Evolutionary conservation across 805 yeast species (phyloP), one percentile per base, ranked within the genome.

Genomic region (Saitoella complicata): DNA sequence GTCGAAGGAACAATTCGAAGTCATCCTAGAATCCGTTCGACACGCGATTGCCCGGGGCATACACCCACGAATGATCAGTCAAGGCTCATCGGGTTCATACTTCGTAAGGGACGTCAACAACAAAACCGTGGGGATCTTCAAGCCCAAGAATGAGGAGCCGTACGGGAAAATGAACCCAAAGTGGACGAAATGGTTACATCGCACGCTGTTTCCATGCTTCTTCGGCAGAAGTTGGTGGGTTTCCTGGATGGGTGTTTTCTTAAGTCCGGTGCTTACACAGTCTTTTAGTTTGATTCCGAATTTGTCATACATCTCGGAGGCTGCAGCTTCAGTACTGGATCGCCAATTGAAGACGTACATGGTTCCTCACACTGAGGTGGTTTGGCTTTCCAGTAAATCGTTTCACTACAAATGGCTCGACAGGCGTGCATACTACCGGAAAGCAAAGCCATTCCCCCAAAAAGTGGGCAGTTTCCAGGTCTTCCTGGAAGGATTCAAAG

Each of bases 91-190:
- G 0, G 87, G 87, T 1, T 73, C 80, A 44, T 79, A 79, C 55
- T 80, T 79, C 55, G 64, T 78, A 1, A 67, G 62, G 47, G 61
- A 64, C 40, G 48, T 62, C 1, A 32, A 49, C 1, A 58, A 60
- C 33, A 52, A 60, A 38, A 67, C 67, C 8, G 68, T 68, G 10
- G 86, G 78, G 0, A 76, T 80, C 1, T 80, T 80, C 64, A 80
- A 80, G 56, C 87, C 87, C 4, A 78, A 78, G 55, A 85, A 79
- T 58, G 87, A 80, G 57, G 86, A 80, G 52, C 87, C 86, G 0
- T 80, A 80, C 55, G 87, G 86, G 0, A 83, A 85, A 1, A 55
- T 80, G 43, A 74, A 81, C 4, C 86, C 87, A 1, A 80, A 80
- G 56, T 77, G 86, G 85, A 72, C 81, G 1, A 80, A 80, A 59